A percentile compares a stretch with the other conserved stretches of the same genome.
These are phyloP conservation scores for Epichloe amarillans DNA, from an alignment of 2,329 filamentous ascomycete genomes.

Conservation along the genomic window DNA sequence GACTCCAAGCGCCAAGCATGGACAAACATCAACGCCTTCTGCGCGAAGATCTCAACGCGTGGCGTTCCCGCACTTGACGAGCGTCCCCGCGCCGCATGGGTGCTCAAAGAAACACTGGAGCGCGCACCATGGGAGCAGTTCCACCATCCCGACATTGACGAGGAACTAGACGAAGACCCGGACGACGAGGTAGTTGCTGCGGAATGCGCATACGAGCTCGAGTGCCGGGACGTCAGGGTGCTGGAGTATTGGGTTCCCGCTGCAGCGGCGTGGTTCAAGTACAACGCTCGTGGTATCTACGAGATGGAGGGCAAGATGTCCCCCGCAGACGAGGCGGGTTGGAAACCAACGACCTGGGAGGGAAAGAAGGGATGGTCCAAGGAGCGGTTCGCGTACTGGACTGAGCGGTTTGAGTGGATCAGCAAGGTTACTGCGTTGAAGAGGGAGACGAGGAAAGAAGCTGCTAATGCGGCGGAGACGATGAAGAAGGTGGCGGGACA, in stretches of 20 bases:
- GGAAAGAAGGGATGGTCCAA: neutral
- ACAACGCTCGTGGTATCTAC: neutral
- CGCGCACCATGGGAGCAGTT: constrained; percentile 1
- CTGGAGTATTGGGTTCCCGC: constrained; percentile 3
- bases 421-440: neutral
- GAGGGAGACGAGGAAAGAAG: neutral
- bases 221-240: constrained; percentile 1
- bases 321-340: neutral
- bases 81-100: neutral
- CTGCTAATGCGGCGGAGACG: neutral
- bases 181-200: neutral
- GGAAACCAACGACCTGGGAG: neutral
- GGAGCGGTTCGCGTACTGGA: constrained; percentile 1
- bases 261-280: neutral
- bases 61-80: neutral
- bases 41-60: constrained; percentile 1
- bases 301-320: constrained; percentile 1
- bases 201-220: constrained; percentile 2
- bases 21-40: constrained; percentile 1
- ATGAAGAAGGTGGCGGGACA: neutral
- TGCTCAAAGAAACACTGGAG: neutral
- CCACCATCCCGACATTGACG: constrained; percentile 1
- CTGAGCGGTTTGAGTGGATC: constrained; percentile 2
- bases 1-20: constrained; percentile 1
- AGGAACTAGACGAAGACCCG: neutral